Evolutionary conservation across 108 stramenopile genomes (phyloP), one percentile per base, ranked within the genome.

Genomic region (Cyclotella kingstonii): DNA sequence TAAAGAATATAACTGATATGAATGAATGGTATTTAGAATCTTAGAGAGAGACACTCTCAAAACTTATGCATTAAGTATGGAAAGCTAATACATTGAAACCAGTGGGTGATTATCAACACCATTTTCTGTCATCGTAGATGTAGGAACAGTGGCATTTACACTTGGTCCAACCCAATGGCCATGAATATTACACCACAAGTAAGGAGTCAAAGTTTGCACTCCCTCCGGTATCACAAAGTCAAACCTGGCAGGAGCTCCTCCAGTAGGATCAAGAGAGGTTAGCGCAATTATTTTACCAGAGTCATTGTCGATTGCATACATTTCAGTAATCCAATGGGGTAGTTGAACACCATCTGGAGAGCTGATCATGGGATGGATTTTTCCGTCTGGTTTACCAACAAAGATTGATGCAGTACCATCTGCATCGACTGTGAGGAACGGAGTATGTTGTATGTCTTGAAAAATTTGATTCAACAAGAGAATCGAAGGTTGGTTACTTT

Each of bases 281-380:
- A 67, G 39, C 4, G 54, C 42, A 2, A 54, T 35, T n/a, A 57
- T 57, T 14, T 54, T 39, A 18, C 47, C 66, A 17, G 27, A 21
- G 7, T 67, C 30, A 29, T 67, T 56, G 3, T 50, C n/a, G n/a
- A n/a, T 56, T 18, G 58, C 47, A 41, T 46, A 67, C 15, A 67
- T 23, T 56, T 67, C 66, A 15, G 66, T 67, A 29, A 67, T 67
- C 66, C 66, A 67, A 31, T 67, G 66, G 18, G 66, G 66, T 25
- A 30, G 25, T 12, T 21, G 23, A 14, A 30, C 42, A 43, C 63
- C 63, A 43, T 64, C 63, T 15, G 56, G 7, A 1, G 61, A 63
- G 30, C 51, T 41, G 15, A 19, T 25, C 66, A 67, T 67, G 26
- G 66, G 66, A 30, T 67, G 66, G 47, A 58, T 67, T 38, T 36